A percentile compares a stretch with the other conserved stretches of the same genome.
These are phyloP conservation scores for Phytophthora pisi DNA, from an alignment of 352 stramenopile species.

Conservation along the genomic window DNA sequence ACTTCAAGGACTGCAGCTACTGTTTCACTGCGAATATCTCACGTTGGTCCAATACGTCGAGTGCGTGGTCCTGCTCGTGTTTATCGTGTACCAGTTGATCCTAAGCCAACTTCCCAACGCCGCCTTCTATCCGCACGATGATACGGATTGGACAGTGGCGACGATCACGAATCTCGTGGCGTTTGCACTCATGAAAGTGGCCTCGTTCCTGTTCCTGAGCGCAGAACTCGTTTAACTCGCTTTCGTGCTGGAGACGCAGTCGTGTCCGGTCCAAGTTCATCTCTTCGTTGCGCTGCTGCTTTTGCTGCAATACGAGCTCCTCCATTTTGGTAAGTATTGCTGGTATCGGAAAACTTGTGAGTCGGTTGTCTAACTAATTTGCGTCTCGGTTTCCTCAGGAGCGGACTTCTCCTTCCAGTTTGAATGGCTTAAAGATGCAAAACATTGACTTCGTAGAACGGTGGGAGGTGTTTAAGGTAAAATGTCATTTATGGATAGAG, in stretches of 20 bases:
- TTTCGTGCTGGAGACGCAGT: constrained; percentile 47
- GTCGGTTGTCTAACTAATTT: background rate
- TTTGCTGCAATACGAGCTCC: constrained; percentile 24
- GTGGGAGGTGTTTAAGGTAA: too few species aligned
- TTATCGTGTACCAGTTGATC: constrained; percentile 30
- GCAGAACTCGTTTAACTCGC: constrained; percentile 35
- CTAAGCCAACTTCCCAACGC: constrained; percentile 34
- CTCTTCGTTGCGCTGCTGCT: constrained; percentile 2
- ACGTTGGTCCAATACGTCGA: constrained; percentile 38
- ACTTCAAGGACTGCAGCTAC: constrained; percentile 20
- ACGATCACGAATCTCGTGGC: constrained; percentile 7
- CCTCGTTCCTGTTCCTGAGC: constrained; percentile 34
- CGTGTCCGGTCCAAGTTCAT: constrained; percentile 5
- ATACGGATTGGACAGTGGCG: background rate
- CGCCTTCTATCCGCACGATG: constrained; percentile 24
- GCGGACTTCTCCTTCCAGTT: background rate
- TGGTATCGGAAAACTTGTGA: too few species aligned
- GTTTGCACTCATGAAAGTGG: constrained; percentile 36
- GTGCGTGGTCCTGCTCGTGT: constrained; percentile 32
- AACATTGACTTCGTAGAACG: background rate
- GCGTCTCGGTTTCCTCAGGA: background rate
- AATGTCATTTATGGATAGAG: too few species aligned
- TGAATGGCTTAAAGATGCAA: background rate
- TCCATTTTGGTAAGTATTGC: constrained; percentile 6
- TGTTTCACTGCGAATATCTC: constrained; percentile 38